A percentile compares a stretch with the other conserved stretches of the same genome.
These are phyloP conservation scores for Thecaphora thlaspeos DNA, from an alignment of 1,284 basidiomycete genomes.

Conservation along the genomic window DNA sequence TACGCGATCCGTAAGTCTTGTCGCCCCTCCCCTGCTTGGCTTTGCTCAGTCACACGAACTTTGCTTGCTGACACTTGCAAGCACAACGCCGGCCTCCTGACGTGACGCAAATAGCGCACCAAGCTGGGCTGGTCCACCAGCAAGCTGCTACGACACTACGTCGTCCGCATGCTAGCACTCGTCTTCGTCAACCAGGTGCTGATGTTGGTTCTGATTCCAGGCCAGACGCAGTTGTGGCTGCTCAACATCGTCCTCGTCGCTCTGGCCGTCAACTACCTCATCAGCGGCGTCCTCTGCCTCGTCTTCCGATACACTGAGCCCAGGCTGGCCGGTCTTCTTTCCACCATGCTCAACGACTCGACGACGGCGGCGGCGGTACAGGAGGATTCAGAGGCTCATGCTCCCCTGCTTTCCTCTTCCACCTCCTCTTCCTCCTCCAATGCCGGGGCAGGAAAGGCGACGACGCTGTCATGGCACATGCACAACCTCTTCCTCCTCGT, in stretches of 20 bases:
- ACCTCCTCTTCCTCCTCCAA: no score
- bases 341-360: no score
- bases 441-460: no score
- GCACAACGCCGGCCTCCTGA: no score
- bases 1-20: constrained; percentile 5
- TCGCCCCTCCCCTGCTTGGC: no score
- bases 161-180: constrained; percentile 18
- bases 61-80: background rate
- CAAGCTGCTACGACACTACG: constrained; percentile 19
- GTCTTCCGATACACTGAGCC: constrained; percentile 12
- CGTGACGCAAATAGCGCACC: no score
- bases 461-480: constrained; percentile 4
- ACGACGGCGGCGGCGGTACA: no score
- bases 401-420: no score
- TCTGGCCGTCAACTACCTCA: constrained; percentile 34
- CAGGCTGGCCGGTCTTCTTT: no score
- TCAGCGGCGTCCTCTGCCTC: constrained; percentile 26
- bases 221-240: constrained; percentile 4
- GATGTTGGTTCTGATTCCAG: constrained; percentile 11
- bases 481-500: constrained; percentile 17
- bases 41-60: background rate
- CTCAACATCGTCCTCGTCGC: constrained; percentile 40
- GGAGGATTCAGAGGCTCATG: no score
- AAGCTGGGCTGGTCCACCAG: constrained; percentile 15
- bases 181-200: constrained; percentile 29